phyloP scores from a whole-genome alignment of 2,329 filamentous ascomycete genomes.

The Bisporella sp. region DNA sequence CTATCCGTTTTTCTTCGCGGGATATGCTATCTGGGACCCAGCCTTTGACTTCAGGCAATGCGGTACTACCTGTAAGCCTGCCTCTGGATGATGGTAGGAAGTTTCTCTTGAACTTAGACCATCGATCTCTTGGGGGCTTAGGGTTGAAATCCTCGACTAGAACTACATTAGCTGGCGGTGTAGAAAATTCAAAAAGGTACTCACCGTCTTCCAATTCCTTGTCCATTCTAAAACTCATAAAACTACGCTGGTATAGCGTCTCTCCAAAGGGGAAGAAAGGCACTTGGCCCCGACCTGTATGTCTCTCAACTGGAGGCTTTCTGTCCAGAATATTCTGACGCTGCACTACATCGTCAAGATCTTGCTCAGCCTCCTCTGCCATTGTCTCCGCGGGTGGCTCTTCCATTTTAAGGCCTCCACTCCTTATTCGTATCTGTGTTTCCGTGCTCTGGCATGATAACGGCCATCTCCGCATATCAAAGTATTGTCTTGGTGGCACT shows the following conservation, averaged over 20 bases:
- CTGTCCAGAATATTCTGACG: neutral
- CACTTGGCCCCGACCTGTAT: conserved; percentile 6
- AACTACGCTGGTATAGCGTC: conserved; percentile 20
- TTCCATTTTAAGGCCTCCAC: neutral
- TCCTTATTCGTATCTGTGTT: conserved; percentile 5
- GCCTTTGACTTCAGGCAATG: conserved; percentile 11
- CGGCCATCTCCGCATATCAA: neutral
- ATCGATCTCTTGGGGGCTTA: neutral
- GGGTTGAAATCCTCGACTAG: conserved; percentile 1
- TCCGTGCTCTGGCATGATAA: conserved; percentile 1
- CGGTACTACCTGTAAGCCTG: conserved; percentile 1
- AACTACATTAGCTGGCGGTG: neutral
- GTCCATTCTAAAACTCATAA: conserved; percentile 17
- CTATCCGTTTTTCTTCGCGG: conserved; percentile 4
- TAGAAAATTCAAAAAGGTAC: neutral
- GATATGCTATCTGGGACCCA: conserved; percentile 14
- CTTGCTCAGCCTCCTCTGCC: neutral
- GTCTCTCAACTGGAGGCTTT: conserved; percentile 1
- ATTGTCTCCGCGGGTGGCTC: neutral
- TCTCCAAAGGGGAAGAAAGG: conserved; percentile 24
- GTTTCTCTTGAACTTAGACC: neutral
- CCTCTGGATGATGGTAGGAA: neutral
- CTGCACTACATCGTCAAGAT: neutral
- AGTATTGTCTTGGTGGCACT: neutral
- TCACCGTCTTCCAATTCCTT: conserved; percentile 21